Evolutionary conservation across 2,329 filamentous ascomycete species (phyloP), one percentile per base, ranked within the genome.

Genomic region (Sordariomycetes sp.): DNA sequence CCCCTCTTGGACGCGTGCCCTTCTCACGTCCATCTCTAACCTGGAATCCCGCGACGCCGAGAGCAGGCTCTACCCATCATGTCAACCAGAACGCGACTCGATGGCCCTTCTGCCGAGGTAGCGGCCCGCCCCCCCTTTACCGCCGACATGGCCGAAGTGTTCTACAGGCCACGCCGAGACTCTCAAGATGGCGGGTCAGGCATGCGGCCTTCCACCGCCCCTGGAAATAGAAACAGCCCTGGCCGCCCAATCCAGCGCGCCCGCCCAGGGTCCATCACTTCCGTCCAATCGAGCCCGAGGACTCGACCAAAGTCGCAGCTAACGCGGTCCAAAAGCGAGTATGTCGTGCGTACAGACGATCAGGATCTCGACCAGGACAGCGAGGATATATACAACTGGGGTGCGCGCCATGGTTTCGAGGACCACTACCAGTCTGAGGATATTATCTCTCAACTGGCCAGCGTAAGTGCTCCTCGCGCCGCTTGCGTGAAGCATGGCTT

Each of bases 351-450:
- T 28, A 68, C 65, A 58, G 68, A 72, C 43, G 71, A 74, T 25
- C 68, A 74, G 18, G 71, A 76, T 20, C 61, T 70, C 50, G 75
- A 76, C 50, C 67, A 70, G 55, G 64, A 68, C 32, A 76, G 78
- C 16, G 76, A 79, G 3, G 76, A 79, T 50, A 70, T 77, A 35
- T 71, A 73, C 51, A 76, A 79, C 63, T 81, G 79, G 77, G 80
- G 81, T 8, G 79, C 79, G 70, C 83, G 92, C 54, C 92, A 97
- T 74, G 92, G 92, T 54, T 97, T 94, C 76, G 90, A 96, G 68
- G 88, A 92, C 64, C 90, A 96, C 71, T 91, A 96, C 69, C 88
- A 90, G 68, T 95, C 89, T 5, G 89, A 91, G 64, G 90, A 96
- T 68, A 92, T 95, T 66, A 88, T 95, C 65, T 88, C 88, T 59